A percentile compares a stretch with the other conserved stretches of the same genome.
Evolutionary conservation across 129 eudicot genomes (phyloP).

Genomic region (Ambrosia artemisiifolia): DNA sequence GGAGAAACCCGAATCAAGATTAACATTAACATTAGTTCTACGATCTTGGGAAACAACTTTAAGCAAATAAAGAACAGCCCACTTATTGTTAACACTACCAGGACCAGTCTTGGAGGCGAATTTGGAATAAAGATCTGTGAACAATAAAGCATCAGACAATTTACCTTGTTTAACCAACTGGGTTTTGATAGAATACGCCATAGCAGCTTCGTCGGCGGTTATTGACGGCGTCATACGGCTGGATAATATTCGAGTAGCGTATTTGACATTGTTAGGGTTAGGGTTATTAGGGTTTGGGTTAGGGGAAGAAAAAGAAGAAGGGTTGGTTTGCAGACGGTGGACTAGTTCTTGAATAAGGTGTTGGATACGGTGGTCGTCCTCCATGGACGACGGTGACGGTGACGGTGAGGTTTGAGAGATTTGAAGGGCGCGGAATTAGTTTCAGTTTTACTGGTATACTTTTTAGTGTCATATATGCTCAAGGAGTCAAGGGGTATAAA

Average conservation of each 20-base stretch:
- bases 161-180: constrained; percentile 79
- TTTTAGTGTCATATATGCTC: too few relatives aligned
- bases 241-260: constrained; percentile 75
- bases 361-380: constrained; percentile 51
- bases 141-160: constrained; percentile 68
- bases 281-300: constrained; percentile 53
- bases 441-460: not conserved
- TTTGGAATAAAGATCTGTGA: constrained; percentile 78
- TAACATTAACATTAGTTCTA: constrained; percentile 17
- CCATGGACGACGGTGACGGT: constrained; percentile 42
- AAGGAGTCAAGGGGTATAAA: too few relatives aligned
- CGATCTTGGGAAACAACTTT: constrained; percentile 79
- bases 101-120: constrained; percentile 63
- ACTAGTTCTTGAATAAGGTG: constrained; percentile 86
- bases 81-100: constrained; percentile 78
- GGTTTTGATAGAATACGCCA: constrained; percentile 84
- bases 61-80: constrained; percentile 89
- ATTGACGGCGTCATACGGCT: constrained; percentile 94
- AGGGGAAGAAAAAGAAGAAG: constrained; percentile 22
- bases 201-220: constrained; percentile 65
- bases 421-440: constrained; percentile 55
- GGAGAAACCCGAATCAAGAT: constrained; percentile 23
- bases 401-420: constrained; percentile 26
- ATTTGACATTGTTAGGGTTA: constrained; percentile 44
- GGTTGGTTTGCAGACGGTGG: constrained; percentile 51